Evolutionary conservation across 495 filamentous ascomycete genomes (phyloP), one percentile per base, ranked within the genome.

Genomic region (Pyrenopolyporus hunteri): DNA sequence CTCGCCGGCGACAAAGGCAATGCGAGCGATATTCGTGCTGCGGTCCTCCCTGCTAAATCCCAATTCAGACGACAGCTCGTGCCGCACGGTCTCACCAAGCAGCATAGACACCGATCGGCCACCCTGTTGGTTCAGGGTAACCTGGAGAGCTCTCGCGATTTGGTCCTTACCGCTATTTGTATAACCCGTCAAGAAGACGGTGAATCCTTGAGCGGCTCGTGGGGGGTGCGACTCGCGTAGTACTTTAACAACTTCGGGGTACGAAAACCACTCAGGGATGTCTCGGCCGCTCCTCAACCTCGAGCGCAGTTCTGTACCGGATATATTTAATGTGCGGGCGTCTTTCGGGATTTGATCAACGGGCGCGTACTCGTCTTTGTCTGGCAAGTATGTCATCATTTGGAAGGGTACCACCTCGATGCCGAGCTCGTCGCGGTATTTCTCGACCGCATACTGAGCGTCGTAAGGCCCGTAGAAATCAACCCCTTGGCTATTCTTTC

Each of bases 361-460:
- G 25, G 94, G 95, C 49, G 83, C 84, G 78, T 98, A 98, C 79
- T 98, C 94, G 73, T 98, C 94, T 77, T 83, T 88, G 74, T 98
- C 94, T 52, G 94, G 94, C 39, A 97, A 86, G 77, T 98, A 98
- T 47, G 93, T 97, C 87, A 98, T 95, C 87, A 93, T 91, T 81
- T 97, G 95, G 89, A 98, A 98, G 39, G 93, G 92, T 44, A 98
- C 94, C 53, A 98, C 93, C 78, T 97, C 93, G 70, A 98, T 98
- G 62, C 94, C 94, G 48, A 98, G 87, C 81, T 98, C 94, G 47
- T 89, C 84, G 68, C 86, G 86, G 85, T 98, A 98, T 77, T 96
- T 95, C 84, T 97, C 92, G 45, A 98, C 92, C 23, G 91, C 92
- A 74, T 94, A 82, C 80, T 98, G 94, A n/a, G 94, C 94, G 73